Evolutionary conservation across 2,329 filamentous ascomycete species (phyloP).

Genomic region (Sporothrix pseudoabietina): DNA sequence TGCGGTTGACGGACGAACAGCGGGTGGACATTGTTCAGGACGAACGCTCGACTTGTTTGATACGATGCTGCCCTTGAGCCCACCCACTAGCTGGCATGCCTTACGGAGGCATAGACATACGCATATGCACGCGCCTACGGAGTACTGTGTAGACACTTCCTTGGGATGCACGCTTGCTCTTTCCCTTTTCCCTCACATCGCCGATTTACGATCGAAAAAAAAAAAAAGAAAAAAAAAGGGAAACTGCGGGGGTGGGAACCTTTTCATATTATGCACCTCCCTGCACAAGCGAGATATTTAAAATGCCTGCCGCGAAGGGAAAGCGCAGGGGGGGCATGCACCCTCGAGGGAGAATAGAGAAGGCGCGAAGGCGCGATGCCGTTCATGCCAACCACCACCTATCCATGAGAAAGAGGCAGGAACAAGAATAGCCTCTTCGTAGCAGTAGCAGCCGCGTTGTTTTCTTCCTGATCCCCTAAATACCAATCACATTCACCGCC

Average conservation of each 20-base stretch:
- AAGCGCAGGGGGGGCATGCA: background rate
- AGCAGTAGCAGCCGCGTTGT: background rate
- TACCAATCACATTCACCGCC: background rate
- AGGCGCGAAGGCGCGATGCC: slow-evolving; percentile 21
- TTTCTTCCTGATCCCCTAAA: background rate
- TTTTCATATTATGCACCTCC: background rate
- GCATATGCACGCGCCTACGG: too few relatives aligned
- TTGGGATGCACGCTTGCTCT: background rate
- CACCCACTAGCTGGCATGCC: too few relatives aligned
- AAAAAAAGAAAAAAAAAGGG: background rate
- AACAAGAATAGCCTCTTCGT: slow-evolving; percentile 3
- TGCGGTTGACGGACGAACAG: background rate
- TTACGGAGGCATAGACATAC: too few relatives aligned
- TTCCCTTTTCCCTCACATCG: background rate
- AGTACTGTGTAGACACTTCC: too few relatives aligned
- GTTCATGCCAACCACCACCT: background rate
- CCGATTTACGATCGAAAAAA: background rate
- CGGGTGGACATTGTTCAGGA: background rate
- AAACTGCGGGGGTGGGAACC: slow-evolving; percentile 12
- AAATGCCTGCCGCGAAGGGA: background rate
- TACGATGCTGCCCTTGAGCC: background rate
- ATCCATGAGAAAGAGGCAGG: background rate
- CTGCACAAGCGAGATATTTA: background rate
- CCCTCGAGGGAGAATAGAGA: background rate
- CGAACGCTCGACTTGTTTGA: background rate